Percentiles rank a stretch among this genome's conserved stretches.
These are phyloP conservation scores for Geranium brycei DNA, from an alignment of 345 rosid species.

Conservation along the genomic window DNA sequence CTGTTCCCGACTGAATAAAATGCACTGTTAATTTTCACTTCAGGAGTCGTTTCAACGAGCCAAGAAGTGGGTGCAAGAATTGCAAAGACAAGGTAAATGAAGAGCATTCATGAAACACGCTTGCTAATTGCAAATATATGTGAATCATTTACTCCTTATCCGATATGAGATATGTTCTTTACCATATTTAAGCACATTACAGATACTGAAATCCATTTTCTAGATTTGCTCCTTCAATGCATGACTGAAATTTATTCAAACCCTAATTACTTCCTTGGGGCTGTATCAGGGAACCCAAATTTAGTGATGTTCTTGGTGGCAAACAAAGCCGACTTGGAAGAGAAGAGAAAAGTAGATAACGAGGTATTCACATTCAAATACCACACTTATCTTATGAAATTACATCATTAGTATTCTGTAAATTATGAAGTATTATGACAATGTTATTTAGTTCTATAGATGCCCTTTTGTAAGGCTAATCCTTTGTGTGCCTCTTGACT, in stretches of 20 bases:
- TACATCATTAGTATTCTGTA: too few species aligned
- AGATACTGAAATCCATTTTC: neutral
- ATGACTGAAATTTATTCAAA: neutral
- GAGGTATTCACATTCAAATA: slow-evolving; percentile 29
- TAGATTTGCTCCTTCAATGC: too few species aligned
- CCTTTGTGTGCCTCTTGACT: too few species aligned
- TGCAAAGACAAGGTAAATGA: slow-evolving; percentile 53
- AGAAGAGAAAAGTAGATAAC: slow-evolving; percentile 41
- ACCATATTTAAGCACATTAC: neutral
- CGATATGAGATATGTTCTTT: neutral
- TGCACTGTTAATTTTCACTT: slow-evolving; percentile 1
- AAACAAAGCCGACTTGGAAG: slow-evolving; percentile 63
- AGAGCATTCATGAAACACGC: neutral
- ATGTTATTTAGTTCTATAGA: too few species aligned
- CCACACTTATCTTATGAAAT: neutral
- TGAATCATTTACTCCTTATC: neutral
- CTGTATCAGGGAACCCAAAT: slow-evolving; percentile 47
- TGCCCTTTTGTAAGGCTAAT: neutral
- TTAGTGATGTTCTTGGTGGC: slow-evolving; percentile 56
- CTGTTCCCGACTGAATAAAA: neutral
- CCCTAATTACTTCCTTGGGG: neutral
- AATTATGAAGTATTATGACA: too few species aligned
- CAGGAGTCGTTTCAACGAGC: slow-evolving; percentile 58
- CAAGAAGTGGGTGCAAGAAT: slow-evolving; percentile 54
- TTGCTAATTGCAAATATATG: neutral